These are phyloP conservation scores for Globisporangium paddicum DNA, from an alignment of 352 stramenopile genomes.

Conservation along the genomic window DNA sequence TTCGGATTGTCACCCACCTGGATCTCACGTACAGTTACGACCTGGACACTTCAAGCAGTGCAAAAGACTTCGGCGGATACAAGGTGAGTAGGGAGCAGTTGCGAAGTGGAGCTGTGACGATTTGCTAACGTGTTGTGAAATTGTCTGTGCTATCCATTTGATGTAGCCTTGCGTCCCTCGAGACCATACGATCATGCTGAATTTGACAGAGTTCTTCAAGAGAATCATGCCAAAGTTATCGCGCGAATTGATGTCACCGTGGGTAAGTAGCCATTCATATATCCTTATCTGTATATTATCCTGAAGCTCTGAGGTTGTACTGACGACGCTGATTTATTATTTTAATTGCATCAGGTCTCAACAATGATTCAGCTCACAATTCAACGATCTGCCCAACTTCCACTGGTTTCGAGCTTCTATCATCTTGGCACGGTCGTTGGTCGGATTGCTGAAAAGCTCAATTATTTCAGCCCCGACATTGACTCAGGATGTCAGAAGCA, in stretches of 20 bases:
- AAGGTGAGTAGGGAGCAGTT: constrained; percentile 28
- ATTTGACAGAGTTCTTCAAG: constrained; percentile 72
- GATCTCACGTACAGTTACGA: constrained; percentile 73
- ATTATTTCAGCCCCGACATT: constrained; percentile 16
- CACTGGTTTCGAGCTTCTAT: constrained; percentile 61
- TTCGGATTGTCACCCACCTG: constrained; percentile 44
- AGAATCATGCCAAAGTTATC: constrained; percentile 35
- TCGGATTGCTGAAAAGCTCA: constrained; percentile 18
- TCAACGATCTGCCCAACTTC: constrained; percentile 20
- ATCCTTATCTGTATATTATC: neutral
- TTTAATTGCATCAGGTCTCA: constrained; percentile 21
- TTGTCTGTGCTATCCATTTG: neutral
- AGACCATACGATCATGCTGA: constrained; percentile 81
- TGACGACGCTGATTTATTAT: neutral
- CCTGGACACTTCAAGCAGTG: constrained; percentile 30
- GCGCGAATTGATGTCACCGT: constrained; percentile 23
- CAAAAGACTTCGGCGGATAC: constrained; percentile 40
- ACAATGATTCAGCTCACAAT: constrained; percentile 32
- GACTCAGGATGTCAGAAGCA: neutral
- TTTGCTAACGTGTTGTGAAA: neutral
- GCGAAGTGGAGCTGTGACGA: neutral
- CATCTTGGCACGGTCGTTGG: constrained; percentile 45
- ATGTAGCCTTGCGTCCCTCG: constrained; percentile 50
- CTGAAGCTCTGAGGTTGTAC: neutral
- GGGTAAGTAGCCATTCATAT: constrained; percentile 32